Evolutionary conservation across 768 basidiomycete genomes (phyloP).

Genomic region (Auricularia auricula-judae): DNA sequence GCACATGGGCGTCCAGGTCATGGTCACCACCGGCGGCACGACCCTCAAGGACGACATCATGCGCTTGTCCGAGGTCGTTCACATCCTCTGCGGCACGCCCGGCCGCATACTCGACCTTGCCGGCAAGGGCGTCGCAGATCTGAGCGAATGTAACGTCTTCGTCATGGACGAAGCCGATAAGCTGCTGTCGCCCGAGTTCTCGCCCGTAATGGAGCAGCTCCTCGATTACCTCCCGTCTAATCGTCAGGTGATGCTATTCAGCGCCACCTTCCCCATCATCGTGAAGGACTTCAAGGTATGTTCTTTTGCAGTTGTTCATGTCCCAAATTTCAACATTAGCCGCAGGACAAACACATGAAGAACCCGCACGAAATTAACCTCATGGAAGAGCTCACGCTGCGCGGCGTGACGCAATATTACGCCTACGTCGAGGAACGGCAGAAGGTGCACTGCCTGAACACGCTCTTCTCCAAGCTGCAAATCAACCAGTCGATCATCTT

Average conservation of each 20-base stretch:
- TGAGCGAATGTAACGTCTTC: conserved; percentile 89
- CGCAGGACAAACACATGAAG: conserved; percentile 90
- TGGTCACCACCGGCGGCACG: conserved; percentile 98
- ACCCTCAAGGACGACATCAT: conserved; percentile 97
- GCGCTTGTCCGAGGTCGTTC: conserved; percentile 78
- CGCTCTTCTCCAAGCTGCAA: conserved; percentile 98
- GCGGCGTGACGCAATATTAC: conserved; percentile 98
- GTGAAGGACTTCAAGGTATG: conserved; percentile 97
- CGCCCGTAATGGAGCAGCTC: conserved; percentile 96
- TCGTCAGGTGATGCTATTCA: conserved; percentile 98
- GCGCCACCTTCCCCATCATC: conserved; percentile 96
- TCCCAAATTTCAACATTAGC: conserved; percentile 8
- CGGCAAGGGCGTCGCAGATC: conserved; percentile 86
- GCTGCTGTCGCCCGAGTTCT: conserved; percentile 92
- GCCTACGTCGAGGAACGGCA: conserved; percentile 98
- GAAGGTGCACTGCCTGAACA: conserved; percentile 99
- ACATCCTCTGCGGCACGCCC: conserved; percentile 95
- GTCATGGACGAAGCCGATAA: conserved; percentile 99
- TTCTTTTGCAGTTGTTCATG: conserved; percentile 10
- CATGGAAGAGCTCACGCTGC: conserved; percentile 98
- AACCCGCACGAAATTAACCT: conserved; percentile 96
- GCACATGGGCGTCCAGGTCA: conserved; percentile 91
- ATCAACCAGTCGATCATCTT: conserved; percentile 99
- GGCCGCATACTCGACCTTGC: conserved; percentile 92
- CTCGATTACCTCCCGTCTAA: conserved; percentile 72